Base-by-base conservation (phyloP, 148 eudicot genomes). In the Heliamphora exappendiculata region DNA sequence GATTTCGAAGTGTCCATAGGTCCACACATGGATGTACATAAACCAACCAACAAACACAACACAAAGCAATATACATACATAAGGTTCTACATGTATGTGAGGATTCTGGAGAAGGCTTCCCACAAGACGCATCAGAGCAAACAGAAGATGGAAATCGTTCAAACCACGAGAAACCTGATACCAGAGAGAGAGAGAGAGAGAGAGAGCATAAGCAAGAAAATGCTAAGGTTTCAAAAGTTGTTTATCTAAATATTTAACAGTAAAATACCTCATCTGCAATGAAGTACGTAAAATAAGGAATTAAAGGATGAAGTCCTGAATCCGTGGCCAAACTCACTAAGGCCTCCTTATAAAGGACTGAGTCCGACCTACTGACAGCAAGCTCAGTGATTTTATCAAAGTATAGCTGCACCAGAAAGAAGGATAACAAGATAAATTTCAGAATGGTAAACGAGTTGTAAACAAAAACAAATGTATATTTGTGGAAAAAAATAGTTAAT, bases 41-140 rank as follows among this genome's bases (percentile, higher is more conserved):
- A 36, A 49, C 17, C 69, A 68, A 73, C 53, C 34, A 42, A 50
- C 44, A 34, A 73, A 22, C 2, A 16, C 74, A 45, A 78, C 57
- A 41, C 51, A 54, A 45, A 75, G 64, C 34, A 37, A 50, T 7
- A 55, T 60, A 82, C 95, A 86, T 75, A 89, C 95, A 82, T 91
- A 91, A 73, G 87, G 89, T 81, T 91, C 95, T 33, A 91, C 78
- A 44, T 84, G 95, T 80, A 91, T 84, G 86, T 91, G 92, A 24
- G 89, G 85, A 85, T 91, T 91, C 75, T 84, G 90, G 65, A 89
- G 85, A 75, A 91, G 92, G 82, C 95, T 89, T 49, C 85, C 76
- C 57, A 91, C 92, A 73, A 91, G 74, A 69, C 91, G 91, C 95
- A 91, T 91, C 74, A 89, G 76, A 83, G 95, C 90, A 86, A 91